A percentile compares a stretch with the other conserved stretches of the same genome.
Conservation (phyloP, 129 eudicot genomes). For the Chrysanthemum lavandulifolium region DNA sequence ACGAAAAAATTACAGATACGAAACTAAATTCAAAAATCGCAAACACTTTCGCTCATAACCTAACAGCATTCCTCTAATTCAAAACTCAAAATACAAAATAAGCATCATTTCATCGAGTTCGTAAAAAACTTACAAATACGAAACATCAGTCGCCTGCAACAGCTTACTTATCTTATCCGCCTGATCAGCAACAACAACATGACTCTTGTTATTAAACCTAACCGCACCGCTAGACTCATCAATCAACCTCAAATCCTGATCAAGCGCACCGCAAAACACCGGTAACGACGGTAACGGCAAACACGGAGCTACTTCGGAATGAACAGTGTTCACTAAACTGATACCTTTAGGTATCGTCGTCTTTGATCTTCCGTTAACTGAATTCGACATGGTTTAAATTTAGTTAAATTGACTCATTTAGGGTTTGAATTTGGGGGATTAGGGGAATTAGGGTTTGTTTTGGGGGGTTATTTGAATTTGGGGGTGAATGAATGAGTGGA, state of each 20-base stretch:
- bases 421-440: neutral
- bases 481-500: constrained; percentile 25
- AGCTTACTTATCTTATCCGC: constrained; percentile 66
- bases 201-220: constrained; percentile 27
- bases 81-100: neutral
- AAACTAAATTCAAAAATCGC: constrained; percentile 15
- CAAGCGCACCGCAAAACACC: constrained; percentile 80
- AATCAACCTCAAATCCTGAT: constrained; percentile 65
- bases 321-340: constrained; percentile 73
- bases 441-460: constrained; percentile 24
- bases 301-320: constrained; percentile 88
- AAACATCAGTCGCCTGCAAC: constrained; percentile 64
- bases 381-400: constrained; percentile 47
- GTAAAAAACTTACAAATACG: constrained; percentile 65
- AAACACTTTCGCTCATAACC: no score
- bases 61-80: no score
- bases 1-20: constrained; percentile 58
- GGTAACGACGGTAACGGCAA: constrained; percentile 94
- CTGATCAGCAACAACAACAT: constrained; percentile 51
- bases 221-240: constrained; percentile 50
- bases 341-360: constrained; percentile 60
- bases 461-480: constrained; percentile 12
- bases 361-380: constrained; percentile 23
- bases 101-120: constrained; percentile 20
- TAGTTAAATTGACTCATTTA: constrained; percentile 27